Evolutionary conservation across 148 eudicot genomes (phyloP).

Genomic region (Fagopyrum tataricum): DNA sequence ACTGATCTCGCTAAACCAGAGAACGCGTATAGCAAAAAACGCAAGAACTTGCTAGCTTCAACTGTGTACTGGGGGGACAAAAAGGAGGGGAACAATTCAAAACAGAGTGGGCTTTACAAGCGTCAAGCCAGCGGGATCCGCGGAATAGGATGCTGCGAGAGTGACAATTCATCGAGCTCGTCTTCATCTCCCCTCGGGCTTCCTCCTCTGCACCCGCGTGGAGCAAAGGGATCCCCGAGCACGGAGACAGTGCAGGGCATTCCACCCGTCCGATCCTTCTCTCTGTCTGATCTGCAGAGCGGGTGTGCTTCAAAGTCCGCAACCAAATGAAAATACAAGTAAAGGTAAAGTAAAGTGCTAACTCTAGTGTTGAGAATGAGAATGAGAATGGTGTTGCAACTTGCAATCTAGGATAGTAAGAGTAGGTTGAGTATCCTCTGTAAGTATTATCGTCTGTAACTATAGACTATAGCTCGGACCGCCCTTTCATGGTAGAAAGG

Average conservation of each 20-base stretch:
- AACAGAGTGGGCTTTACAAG: slow-evolving; percentile 32
- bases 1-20: slow-evolving; percentile 58
- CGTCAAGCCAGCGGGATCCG: slow-evolving; percentile 32
- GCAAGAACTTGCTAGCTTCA: slow-evolving; percentile 47
- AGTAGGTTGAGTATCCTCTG: not conserved
- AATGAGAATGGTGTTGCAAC: not conserved
- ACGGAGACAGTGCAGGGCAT: slow-evolving; percentile 13
- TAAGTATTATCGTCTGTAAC: not conserved
- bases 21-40: slow-evolving; percentile 46
- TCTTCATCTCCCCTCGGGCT: slow-evolving; percentile 28
- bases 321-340: not conserved
- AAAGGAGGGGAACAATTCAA: slow-evolving; percentile 13
- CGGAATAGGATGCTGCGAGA: slow-evolving; percentile 32
- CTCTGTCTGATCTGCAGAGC: slow-evolving; percentile 54
- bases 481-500: not conserved
- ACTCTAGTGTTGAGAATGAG: not conserved
- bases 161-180: slow-evolving; percentile 29
- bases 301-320: not conserved
- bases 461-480: not conserved
- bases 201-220: slow-evolving; percentile 49
- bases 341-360: not conserved
- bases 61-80: slow-evolving; percentile 29
- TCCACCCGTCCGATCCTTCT: slow-evolving; percentile 46
- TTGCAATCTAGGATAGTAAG: not conserved
- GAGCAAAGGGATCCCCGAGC: slow-evolving; percentile 14